phyloP scores from a whole-genome alignment of 305 asterid species.

The Rubia peregrina region DNA sequence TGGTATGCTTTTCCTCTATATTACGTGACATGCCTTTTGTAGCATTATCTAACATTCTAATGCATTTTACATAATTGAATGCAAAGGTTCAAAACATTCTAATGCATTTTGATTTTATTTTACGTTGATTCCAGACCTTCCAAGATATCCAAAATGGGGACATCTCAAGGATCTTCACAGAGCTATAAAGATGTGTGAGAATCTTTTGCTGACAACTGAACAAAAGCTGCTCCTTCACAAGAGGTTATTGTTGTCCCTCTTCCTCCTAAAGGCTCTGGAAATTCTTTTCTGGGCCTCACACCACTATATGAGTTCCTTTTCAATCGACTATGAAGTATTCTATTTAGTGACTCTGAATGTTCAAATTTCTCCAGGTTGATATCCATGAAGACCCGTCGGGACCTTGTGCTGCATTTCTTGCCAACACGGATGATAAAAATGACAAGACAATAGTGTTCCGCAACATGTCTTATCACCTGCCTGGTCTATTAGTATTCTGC shows the following conservation, averaged over 20 bases:
- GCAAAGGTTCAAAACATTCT: conserved; percentile 86
- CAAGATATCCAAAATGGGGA: conserved; percentile 90
- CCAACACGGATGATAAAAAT: conserved; percentile 72
- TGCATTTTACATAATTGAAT: neutral
- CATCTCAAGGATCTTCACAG: conserved; percentile 88
- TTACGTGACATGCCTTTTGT: neutral
- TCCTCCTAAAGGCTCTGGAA: neutral
- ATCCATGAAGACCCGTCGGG: conserved; percentile 65
- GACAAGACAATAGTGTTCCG: conserved; percentile 56
- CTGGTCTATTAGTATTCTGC: conserved; percentile 93
- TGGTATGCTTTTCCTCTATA: conserved; percentile 42
- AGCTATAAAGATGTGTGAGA: conserved; percentile 73
- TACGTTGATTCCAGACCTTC: conserved; percentile 53
- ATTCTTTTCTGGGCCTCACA: neutral
- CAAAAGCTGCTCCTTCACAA: conserved; percentile 41
- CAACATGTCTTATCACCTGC: conserved; percentile 56
- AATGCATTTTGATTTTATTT: conserved; percentile 20
- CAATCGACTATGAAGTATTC: conserved; percentile 2
- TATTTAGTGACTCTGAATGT: conserved; percentile 11
- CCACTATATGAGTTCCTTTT: neutral
- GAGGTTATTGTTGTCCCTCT: conserved; percentile 45
- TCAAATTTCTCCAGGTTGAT: conserved; percentile 53
- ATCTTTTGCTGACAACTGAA: conserved; percentile 52
- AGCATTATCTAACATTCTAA: neutral
- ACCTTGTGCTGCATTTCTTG: conserved; percentile 70